A percentile compares a stretch with the other conserved stretches of the same genome.
Conservation (phyloP, 164 flowering plant genomes). For the Annona squamosa region DNA sequence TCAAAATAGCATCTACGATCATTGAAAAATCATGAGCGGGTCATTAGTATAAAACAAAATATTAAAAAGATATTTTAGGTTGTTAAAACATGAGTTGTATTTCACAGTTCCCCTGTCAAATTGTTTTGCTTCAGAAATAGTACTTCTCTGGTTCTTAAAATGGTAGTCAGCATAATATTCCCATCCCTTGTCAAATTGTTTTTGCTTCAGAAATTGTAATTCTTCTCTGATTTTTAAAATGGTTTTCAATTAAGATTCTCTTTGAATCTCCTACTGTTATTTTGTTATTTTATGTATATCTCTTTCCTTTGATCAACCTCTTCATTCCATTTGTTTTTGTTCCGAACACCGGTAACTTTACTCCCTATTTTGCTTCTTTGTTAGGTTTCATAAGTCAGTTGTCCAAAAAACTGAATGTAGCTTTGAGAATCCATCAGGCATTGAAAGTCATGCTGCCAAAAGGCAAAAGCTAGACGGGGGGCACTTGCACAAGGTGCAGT, state of each 20-base stretch:
- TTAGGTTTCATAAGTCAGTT: slow-evolving; percentile 35
- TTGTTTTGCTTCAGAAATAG: no score
- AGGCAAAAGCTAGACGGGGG: slow-evolving; percentile 97
- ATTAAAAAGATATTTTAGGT: no score
- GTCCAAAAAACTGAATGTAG: slow-evolving; percentile 27
- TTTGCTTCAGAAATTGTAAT: background rate
- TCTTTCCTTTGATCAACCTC: background rate
- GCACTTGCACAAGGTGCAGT: slow-evolving; percentile 55
- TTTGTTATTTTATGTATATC: no score
- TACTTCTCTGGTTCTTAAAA: no score
- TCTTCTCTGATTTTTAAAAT: background rate
- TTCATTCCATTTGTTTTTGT: background rate
- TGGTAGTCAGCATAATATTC: no score
- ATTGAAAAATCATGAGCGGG: no score
- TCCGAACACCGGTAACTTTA: background rate
- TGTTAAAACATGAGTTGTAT: no score
- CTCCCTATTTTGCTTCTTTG: slow-evolving; percentile 7
- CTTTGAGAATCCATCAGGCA: slow-evolving; percentile 20
- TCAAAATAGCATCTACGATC: no score
- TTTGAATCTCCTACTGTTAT: background rate
- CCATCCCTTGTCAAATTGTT: no score
- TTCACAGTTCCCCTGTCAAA: no score
- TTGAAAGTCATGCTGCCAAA: slow-evolving; percentile 83
- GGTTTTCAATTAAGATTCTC: background rate
- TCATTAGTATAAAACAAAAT: no score